Conservation (phyloP, 78 protist genomes). For the Mantamonas sphyraenae region DNA sequence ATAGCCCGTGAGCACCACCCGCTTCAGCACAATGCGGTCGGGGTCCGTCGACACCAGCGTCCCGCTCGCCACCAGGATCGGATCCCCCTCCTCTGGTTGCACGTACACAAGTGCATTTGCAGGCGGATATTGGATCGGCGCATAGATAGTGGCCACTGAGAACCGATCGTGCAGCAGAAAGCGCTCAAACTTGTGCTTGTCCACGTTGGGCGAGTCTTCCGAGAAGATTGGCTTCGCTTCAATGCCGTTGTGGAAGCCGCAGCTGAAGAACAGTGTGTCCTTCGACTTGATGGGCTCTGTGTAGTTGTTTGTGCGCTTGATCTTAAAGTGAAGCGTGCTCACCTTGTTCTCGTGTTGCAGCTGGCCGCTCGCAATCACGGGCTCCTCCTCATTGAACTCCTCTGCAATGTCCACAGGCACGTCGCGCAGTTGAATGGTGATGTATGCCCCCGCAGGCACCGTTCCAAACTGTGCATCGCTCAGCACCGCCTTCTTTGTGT, state of each 20-base stretch:
- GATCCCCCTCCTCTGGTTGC: neutral
- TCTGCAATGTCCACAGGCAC: conserved; percentile 23
- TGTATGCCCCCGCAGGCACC: too few relatives aligned
- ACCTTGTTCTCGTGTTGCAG: conserved; percentile 80
- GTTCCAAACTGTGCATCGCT: too few relatives aligned
- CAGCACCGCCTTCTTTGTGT: conserved; percentile 24
- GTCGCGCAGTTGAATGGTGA: too few relatives aligned
- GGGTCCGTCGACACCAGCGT: conserved; percentile 57
- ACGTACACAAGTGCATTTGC: conserved; percentile 57
- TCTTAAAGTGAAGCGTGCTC: conserved; percentile 68
- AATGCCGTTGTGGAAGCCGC: conserved; percentile 62
- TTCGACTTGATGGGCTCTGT: conserved; percentile 50
- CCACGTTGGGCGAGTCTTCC: conserved; percentile 31
- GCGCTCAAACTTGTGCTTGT: conserved; percentile 66
- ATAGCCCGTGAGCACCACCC: conserved; percentile 82
- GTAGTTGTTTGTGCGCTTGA: conserved; percentile 41
- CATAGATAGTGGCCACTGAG: conserved; percentile 62
- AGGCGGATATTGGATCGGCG: conserved; percentile 70
- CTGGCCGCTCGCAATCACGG: conserved; percentile 47
- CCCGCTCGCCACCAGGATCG: conserved; percentile 35
- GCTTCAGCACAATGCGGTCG: conserved; percentile 82
- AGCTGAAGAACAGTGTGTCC: conserved; percentile 34
- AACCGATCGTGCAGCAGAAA: conserved; percentile 54
- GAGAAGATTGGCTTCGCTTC: conserved; percentile 61
- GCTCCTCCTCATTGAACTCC: neutral